These are phyloP conservation scores for Anacardium occidentale DNA, from an alignment of 345 rosid genomes.

Conservation along the genomic window DNA sequence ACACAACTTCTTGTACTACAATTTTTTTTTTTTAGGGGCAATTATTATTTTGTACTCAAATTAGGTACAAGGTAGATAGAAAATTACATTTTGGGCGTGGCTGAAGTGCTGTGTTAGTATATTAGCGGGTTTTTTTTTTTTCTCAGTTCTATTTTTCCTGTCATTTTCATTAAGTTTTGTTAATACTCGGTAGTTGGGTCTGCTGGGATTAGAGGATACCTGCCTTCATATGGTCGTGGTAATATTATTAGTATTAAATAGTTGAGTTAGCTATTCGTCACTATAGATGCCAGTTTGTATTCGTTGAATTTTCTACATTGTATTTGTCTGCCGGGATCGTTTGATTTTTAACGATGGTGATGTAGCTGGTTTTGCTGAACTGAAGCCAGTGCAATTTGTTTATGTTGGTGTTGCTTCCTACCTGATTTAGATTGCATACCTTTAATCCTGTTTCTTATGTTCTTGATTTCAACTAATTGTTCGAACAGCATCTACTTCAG, in stretches of 20 bases:
- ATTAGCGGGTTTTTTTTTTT: no score
- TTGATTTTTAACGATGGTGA: not conserved
- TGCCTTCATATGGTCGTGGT: not conserved
- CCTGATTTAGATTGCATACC: not conserved
- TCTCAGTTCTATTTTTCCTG: not conserved
- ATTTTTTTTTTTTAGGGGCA: no score
- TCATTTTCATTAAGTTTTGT: not conserved
- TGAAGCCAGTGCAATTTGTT: not conserved
- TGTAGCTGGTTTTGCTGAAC: no score
- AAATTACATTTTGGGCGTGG: not conserved
- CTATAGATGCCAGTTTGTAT: not conserved
- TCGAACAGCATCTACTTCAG: conserved; percentile 30
- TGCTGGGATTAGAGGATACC: not conserved
- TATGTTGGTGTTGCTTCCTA: not conserved
- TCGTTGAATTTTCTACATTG: not conserved
- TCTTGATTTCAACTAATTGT: not conserved
- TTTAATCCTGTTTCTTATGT: not conserved
- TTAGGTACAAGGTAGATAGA: not conserved
- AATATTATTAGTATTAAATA: no score
- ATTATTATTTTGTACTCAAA: no score
- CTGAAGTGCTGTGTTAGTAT: not conserved
- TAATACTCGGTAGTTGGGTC: not conserved
- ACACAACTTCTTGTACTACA: not conserved
- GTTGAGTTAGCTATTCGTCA: not conserved
- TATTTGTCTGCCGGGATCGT: not conserved